phyloP scores from a whole-genome alignment of 495 filamentous ascomycete genomes.

The Tuber melanosporum region DNA sequence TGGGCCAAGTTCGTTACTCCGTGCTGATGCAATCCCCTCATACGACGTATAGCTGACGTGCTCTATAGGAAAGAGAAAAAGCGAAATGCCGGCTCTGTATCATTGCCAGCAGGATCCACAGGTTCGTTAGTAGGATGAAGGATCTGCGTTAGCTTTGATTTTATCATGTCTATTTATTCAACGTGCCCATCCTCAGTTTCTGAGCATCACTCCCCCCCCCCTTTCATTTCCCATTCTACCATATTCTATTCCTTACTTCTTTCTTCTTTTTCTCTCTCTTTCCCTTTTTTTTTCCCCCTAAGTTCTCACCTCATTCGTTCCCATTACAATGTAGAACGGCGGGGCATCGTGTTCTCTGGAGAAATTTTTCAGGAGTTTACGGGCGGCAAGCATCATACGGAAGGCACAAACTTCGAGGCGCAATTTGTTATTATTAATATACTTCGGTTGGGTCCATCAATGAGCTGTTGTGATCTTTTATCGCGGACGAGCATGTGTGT shows the following conservation, averaged over 20 bases:
- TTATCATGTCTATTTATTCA: background rate
- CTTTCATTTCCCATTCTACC: background rate
- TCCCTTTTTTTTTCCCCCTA: background rate
- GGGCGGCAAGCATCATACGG: slow-evolving; percentile 3
- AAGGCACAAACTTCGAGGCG: slow-evolving; percentile 2
- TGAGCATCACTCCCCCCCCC: background rate
- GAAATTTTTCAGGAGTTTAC: background rate
- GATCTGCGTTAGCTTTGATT: background rate
- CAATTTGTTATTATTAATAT: slow-evolving; percentile 3
- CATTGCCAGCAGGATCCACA: slow-evolving; percentile 25
- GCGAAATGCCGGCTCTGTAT: slow-evolving; percentile 32
- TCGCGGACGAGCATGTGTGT: background rate
- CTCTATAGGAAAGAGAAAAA: slow-evolving; percentile 39
- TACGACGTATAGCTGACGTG: slow-evolving; percentile 10
- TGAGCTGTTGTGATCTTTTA: background rate
- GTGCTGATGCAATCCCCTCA: background rate
- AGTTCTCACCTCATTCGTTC: background rate
- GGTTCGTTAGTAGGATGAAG: slow-evolving; percentile 5
- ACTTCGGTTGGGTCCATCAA: background rate
- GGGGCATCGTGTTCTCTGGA: slow-evolving; percentile 2
- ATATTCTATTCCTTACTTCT: background rate
- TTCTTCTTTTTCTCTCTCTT: background rate
- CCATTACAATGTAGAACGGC: background rate
- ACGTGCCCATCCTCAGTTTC: background rate
- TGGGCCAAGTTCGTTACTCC: slow-evolving; percentile 38